phyloP scores from a whole-genome alignment of 1,284 basidiomycete species.

The Macrocystidia cucumis region DNA sequence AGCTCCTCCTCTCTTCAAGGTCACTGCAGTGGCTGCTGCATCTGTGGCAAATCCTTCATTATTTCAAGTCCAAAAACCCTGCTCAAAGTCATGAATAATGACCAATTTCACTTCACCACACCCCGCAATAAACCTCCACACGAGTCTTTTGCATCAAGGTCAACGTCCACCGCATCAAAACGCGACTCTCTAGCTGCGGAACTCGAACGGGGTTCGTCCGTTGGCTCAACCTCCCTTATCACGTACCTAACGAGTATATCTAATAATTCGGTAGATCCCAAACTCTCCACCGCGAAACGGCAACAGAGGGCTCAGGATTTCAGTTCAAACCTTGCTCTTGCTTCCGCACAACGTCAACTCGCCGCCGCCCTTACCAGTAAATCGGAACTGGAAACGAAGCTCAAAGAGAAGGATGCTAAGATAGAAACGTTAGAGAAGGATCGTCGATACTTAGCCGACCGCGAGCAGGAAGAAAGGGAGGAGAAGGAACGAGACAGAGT shows the following conservation, averaged over 20 bases:
- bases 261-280: constrained; percentile 43
- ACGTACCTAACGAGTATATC: no score
- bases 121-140: no score
- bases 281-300: constrained; percentile 51
- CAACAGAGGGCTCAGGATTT: constrained; percentile 55
- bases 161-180: constrained; percentile 26
- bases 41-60: no score
- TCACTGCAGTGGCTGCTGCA: no score
- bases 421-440: constrained; percentile 61
- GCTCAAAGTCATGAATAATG: constrained; percentile 1
- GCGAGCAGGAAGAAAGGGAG: constrained; percentile 50
- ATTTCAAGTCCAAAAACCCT: no score
- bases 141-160: no score
- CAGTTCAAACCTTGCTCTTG: constrained; percentile 46
- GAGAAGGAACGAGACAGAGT: constrained; percentile 48
- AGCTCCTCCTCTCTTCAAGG: no score
- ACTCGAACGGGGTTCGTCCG: constrained; percentile 55
- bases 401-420: constrained; percentile 48
- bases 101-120: no score
- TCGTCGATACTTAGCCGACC: constrained; percentile 49
- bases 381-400: constrained; percentile 52
- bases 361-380: constrained; percentile 48
- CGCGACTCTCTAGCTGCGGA: constrained; percentile 60
- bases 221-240: no score
- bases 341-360: constrained; percentile 56